phyloP scores from a whole-genome alignment of 1,284 basidiomycete species.

The Tylopilus sp. region DNA sequence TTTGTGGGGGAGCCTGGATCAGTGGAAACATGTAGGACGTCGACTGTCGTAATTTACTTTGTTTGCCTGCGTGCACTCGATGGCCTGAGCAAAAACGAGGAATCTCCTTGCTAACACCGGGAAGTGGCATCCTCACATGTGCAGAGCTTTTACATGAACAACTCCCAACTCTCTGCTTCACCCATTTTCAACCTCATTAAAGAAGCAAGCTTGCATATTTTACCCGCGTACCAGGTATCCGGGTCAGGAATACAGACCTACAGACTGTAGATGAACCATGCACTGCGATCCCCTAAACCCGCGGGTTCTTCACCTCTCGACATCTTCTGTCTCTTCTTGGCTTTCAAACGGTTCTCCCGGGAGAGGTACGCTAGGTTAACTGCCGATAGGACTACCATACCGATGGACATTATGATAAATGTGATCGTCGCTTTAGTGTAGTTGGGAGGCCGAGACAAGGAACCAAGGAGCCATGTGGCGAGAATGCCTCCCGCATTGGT shows the following conservation, averaged over 20 bases:
- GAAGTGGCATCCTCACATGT: no score
- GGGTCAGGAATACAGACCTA: constrained; percentile 12
- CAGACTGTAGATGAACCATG: constrained; percentile 32
- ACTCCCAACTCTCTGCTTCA: neutral
- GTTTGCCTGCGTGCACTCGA: neutral
- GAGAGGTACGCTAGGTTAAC: constrained; percentile 31
- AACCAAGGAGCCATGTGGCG: constrained; percentile 51
- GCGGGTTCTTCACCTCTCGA: constrained; percentile 18
- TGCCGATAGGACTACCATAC: constrained; percentile 33
- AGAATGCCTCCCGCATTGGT: constrained; percentile 58
- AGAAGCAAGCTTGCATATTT: neutral
- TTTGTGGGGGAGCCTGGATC: constrained; percentile 68
- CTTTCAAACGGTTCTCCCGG: constrained; percentile 24
- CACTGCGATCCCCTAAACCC: constrained; percentile 28
- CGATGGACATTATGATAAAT: constrained; percentile 36
- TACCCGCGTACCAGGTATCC: neutral
- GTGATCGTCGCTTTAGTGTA: constrained; percentile 41
- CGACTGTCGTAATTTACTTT: neutral
- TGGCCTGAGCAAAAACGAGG: neutral
- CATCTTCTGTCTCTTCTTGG: constrained; percentile 14
- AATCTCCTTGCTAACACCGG: neutral
- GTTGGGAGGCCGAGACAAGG: constrained; percentile 40
- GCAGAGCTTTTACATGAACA: neutral
- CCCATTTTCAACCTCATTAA: neutral
- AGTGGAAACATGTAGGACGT: constrained; percentile 17